A percentile compares a stretch with the other conserved stretches of the same genome.
phyloP scores from a whole-genome alignment of 257 asterid species.

The Penstemon newberryi region DNA sequence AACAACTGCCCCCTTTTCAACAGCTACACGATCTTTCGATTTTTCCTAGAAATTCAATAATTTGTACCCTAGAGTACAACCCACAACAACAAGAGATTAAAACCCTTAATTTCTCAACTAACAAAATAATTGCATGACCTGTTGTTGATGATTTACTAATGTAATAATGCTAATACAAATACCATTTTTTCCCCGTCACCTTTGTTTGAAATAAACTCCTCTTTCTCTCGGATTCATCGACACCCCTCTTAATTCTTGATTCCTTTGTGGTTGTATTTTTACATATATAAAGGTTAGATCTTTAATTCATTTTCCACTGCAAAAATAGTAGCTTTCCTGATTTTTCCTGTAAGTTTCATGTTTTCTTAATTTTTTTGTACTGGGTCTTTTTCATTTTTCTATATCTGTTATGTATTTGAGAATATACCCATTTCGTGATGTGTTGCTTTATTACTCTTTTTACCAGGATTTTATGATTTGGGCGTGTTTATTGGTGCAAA shows the following conservation, averaged over 20 bases:
- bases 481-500: conserved; percentile 19
- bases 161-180: conserved; percentile 27
- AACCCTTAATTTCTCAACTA: conserved; percentile 29
- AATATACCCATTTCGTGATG: not conserved
- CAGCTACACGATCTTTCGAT: conserved; percentile 2
- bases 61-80: conserved; percentile 30
- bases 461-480: conserved; percentile 18
- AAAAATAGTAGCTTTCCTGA: not conserved
- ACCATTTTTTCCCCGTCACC: conserved; percentile 38
- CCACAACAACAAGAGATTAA: conserved; percentile 19
- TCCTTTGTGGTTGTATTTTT: not conserved
- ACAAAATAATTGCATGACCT: conserved; percentile 22
- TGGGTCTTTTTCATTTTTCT: not conserved
- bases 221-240: conserved; percentile 36
- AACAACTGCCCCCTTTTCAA: conserved; percentile 16
- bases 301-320: conserved; percentile 12
- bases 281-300: conserved; percentile 33
- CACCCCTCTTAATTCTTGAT: conserved; percentile 25
- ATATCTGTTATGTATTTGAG: not conserved
- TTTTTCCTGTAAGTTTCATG: conserved; percentile 24
- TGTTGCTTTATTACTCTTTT: conserved; percentile 1
- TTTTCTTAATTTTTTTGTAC: not conserved
- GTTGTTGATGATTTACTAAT: not conserved
- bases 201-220: conserved; percentile 32
- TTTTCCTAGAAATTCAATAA: conserved; percentile 4